Percentiles rank a stretch among this genome's conserved stretches.
phyloP scores from a whole-genome alignment of 1,284 basidiomycete species.

The Trichosporon ovoides region DNA sequence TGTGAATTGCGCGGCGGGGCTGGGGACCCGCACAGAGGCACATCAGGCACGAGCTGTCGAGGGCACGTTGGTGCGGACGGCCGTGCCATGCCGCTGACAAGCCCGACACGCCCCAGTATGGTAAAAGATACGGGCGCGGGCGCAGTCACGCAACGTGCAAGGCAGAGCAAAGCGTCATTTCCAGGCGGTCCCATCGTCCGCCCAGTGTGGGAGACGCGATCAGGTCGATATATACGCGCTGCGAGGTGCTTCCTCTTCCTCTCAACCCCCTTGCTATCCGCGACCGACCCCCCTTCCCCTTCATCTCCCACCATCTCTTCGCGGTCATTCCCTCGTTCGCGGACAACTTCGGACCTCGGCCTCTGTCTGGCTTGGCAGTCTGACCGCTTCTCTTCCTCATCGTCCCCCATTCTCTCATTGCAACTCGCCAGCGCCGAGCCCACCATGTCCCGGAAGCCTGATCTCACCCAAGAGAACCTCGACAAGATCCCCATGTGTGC shows the following conservation, averaged over 20 bases:
- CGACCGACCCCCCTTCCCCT: not conserved
- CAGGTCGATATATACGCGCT: not conserved
- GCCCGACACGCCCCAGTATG: not conserved
- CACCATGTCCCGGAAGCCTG: slow-evolving; percentile 23
- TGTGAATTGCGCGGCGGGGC: not conserved
- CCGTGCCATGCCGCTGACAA: not conserved
- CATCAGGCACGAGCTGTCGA: not conserved
- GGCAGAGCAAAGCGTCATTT: no score
- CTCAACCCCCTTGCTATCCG: not conserved
- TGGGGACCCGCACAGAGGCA: not conserved
- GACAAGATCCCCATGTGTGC: slow-evolving; percentile 28
- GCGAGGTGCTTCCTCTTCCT: not conserved
- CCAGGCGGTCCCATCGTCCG: no score
- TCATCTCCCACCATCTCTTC: not conserved
- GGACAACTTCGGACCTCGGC: not conserved
- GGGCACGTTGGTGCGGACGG: slow-evolving; percentile 3
- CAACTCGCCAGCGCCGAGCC: not conserved
- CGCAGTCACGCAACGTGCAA: no score
- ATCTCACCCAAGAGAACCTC: slow-evolving; percentile 39
- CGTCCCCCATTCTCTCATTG: not conserved
- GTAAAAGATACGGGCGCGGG: no score
- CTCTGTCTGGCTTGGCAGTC: not conserved
- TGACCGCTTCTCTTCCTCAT: not conserved
- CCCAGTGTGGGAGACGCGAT: no score
- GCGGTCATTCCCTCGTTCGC: not conserved